Evolutionary conservation across 2,329 filamentous ascomycete genomes (phyloP), one percentile per base, ranked within the genome.

Genomic region (Penicillium sp.): DNA sequence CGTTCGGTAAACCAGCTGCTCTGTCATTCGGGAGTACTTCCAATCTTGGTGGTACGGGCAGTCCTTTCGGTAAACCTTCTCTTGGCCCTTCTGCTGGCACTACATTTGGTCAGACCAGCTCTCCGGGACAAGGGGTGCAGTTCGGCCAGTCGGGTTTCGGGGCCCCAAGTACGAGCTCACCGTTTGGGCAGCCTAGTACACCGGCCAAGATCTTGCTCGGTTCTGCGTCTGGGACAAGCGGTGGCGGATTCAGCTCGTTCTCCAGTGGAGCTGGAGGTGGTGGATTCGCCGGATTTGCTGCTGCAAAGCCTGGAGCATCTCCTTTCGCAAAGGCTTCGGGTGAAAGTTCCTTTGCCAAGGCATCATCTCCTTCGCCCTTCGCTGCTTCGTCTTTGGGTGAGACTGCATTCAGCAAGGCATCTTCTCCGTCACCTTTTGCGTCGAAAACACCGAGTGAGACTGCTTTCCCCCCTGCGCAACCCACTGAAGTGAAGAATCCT

Each of bases 231-330:
- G 46, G 54, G 39, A 43, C 55, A 12, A 39, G 58, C 27, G 61
- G 63, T 7, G 59, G 59, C 39, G 68, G 68, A 11, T 71, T 71
- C 52, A 62, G 66, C 38, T 62, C 64, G 2, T 66, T 68, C 50
- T 62, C 62, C 25, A 57, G 50, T 35, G 42, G 54, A 2, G 48
- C 56, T 12, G 60, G 61, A 27, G 53, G 49, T 29, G 45, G 57
- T 18, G 54, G 53, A 53, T 61, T 59, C 33, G 51, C 53, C 54
- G 56, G 65, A 2, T 66, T 69, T 47, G 60, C 53, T 5, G 57
- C 60, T 42, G 45, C 57, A 3, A 49, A 54, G 39, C 40, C 54
- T 9, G 39, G 51, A 58, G 57, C 48, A 29, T 54, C 54, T 13
- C 43, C 56, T 2, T 56, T 58, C 25, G 40, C 39, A 33, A 52